Percentiles rank a stretch among this genome's conserved stretches.
Conservation (phyloP, 352 stramenopile genomes). For the Globisporangium nodosum region DNA sequence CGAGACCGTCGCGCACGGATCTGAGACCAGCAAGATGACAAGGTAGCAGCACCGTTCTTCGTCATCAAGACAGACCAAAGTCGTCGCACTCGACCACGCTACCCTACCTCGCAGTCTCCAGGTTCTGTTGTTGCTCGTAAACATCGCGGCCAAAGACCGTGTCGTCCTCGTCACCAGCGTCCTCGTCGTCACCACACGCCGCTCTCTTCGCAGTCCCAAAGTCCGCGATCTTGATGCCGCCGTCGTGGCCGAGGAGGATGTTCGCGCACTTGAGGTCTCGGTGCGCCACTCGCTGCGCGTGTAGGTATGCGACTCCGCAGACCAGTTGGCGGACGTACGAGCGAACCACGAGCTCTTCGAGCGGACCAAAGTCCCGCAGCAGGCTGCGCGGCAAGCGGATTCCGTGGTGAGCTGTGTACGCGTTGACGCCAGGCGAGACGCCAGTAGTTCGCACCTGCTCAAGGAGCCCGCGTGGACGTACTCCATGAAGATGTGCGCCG, state of each 20-base stretch:
- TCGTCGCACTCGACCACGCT: conserved; percentile 6
- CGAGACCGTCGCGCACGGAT: conserved; percentile 66
- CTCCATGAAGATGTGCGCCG: conserved; percentile 82
- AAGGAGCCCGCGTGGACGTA: conserved; percentile 80
- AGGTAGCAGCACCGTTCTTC: not conserved
- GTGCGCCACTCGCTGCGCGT: conserved; percentile 66
- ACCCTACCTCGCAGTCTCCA: conserved; percentile 12
- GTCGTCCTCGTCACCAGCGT: conserved; percentile 8
- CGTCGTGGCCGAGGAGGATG: conserved; percentile 56
- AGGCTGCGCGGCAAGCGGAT: conserved; percentile 25
- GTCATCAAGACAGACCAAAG: not conserved
- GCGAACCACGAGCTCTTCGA: conserved; percentile 58
- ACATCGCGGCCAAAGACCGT: not conserved
- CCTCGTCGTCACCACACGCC: not conserved
- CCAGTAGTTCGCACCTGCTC: conserved; percentile 28
- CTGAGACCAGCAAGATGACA: conserved; percentile 12
- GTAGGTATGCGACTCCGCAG: conserved; percentile 63
- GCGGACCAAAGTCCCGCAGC: conserved; percentile 72
- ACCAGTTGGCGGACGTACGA: conserved; percentile 58
- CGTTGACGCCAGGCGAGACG: not conserved
- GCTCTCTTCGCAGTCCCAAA: conserved; percentile 73
- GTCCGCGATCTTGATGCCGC: conserved; percentile 82
- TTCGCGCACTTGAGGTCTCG: conserved; percentile 88
- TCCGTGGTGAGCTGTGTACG: not conserved
- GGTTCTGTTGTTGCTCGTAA: not conserved